Conservation (phyloP, 257 asterid species). For the Solanum arcanum region DNA sequence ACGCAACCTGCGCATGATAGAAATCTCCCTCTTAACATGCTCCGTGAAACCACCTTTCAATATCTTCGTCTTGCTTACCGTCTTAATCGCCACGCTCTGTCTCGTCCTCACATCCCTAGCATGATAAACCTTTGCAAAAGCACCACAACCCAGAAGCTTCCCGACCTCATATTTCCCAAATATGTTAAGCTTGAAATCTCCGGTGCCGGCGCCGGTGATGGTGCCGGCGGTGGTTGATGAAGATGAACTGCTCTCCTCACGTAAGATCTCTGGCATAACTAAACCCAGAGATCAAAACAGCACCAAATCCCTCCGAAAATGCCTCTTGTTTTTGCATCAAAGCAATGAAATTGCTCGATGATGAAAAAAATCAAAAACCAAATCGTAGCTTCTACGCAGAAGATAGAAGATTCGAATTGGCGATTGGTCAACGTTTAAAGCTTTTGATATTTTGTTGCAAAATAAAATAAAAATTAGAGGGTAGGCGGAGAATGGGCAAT, state of each 20-base stretch:
- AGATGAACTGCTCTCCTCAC: background rate
- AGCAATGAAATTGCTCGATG: background rate
- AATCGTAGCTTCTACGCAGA: background rate
- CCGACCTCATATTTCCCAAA: conserved; percentile 1
- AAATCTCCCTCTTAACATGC: background rate
- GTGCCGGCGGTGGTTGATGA: background rate
- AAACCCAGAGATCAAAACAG: background rate
- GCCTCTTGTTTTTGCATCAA: background rate
- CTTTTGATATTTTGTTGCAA: background rate
- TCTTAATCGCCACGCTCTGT: background rate
- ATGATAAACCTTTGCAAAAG: conserved; percentile 1
- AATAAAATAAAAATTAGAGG: background rate
- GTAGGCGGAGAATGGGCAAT: background rate
- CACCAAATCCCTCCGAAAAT: background rate
- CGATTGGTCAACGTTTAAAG: background rate
- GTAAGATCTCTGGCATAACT: conserved; percentile 1
- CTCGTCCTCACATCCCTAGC: background rate
- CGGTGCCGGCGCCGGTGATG: background rate
- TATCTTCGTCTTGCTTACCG: background rate
- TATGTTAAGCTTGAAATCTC: background rate
- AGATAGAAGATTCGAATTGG: background rate
- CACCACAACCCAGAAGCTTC: background rate
- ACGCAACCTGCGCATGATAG: conserved; percentile 1
- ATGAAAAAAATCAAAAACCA: background rate
- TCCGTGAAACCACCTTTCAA: background rate